Percentiles rank a stretch among this genome's conserved stretches.
Evolutionary conservation across 1,284 basidiomycete genomes (phyloP).

Genomic region (Vanrija sp.): DNA sequence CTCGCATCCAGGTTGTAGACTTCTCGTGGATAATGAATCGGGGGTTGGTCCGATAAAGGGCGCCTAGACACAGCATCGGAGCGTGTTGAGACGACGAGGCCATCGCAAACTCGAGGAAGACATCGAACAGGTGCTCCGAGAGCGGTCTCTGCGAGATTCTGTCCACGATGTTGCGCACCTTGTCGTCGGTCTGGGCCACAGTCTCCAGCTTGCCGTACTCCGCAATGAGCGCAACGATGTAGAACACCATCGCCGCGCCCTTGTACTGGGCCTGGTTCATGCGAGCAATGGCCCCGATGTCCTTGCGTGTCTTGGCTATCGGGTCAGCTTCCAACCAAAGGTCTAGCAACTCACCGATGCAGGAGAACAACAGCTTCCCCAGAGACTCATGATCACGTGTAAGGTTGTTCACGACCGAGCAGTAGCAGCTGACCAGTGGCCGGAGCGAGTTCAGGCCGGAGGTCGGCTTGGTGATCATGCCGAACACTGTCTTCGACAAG

Average conservation of each 20-base stretch:
- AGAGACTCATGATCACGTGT: conserved; percentile 79
- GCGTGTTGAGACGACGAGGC: conserved; percentile 20
- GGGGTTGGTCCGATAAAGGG: conserved; percentile 87
- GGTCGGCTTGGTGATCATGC: conserved; percentile 76
- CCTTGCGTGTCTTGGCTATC: conserved; percentile 1
- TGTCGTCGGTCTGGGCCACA: conserved; percentile 61
- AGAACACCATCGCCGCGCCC: conserved; percentile 58
- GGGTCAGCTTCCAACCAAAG: background rate
- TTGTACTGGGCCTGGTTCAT: no score
- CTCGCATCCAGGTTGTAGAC: conserved; percentile 82
- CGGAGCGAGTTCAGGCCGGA: conserved; percentile 73
- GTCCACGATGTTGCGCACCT: conserved; percentile 38
- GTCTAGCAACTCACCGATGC: conserved; percentile 59
- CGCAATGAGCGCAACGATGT: conserved; percentile 75
- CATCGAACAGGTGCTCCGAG: conserved; percentile 73
- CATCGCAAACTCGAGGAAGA: conserved; percentile 55
- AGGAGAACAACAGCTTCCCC: conserved; percentile 72
- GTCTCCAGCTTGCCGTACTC: conserved; percentile 85
- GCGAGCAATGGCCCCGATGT: background rate
- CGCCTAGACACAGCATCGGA: conserved; percentile 73
- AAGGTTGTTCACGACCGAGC: conserved; percentile 73
- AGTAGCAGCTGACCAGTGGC: conserved; percentile 87
- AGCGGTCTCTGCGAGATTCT: conserved; percentile 50
- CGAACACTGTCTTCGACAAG: conserved; percentile 71
- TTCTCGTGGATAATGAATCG: conserved; percentile 74